Evolutionary conservation across 495 filamentous ascomycete species (phyloP).

Genomic region (Letharia lupina): DNA sequence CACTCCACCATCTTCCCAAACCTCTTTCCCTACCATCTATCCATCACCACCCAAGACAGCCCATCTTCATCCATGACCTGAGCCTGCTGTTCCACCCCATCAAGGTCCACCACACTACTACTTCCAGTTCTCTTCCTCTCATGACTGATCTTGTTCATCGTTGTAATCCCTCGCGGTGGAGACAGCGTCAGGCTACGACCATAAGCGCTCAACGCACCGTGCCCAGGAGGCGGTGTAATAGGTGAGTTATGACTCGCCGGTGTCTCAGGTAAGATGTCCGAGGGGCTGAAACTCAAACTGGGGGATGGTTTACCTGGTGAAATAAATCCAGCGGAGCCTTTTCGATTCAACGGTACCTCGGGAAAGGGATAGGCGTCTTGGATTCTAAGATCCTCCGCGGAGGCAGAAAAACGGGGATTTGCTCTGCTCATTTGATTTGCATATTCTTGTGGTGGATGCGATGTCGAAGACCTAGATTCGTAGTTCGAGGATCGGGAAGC

Average conservation of each 20-base stretch:
- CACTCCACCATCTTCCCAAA: background rate
- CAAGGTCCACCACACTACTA: slow-evolving; percentile 32
- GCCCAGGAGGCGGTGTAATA: slow-evolving; percentile 19
- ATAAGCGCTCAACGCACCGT: background rate
- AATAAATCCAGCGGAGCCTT: background rate
- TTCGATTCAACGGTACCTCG: slow-evolving; percentile 6
- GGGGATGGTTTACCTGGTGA: slow-evolving; percentile 22
- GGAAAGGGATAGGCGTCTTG: slow-evolving; percentile 18
- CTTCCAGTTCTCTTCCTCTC: slow-evolving; percentile 24
- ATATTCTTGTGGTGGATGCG: slow-evolving; percentile 15
- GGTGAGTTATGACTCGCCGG: slow-evolving; percentile 21
- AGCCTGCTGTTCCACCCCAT: slow-evolving; percentile 43
- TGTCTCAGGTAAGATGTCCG: slow-evolving; percentile 21
- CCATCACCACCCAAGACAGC: slow-evolving; percentile 34
- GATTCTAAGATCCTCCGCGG: slow-evolving; percentile 16
- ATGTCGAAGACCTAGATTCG: slow-evolving; percentile 15
- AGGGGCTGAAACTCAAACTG: slow-evolving; percentile 22
- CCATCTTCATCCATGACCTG: slow-evolving; percentile 39
- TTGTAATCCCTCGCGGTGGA: slow-evolving; percentile 4
- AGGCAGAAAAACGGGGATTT: slow-evolving; percentile 3
- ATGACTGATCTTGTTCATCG: slow-evolving; percentile 13
- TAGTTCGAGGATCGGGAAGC: slow-evolving; percentile 17
- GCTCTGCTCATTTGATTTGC: background rate
- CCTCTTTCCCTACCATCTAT: slow-evolving; percentile 17
- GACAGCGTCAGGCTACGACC: slow-evolving; percentile 2